Percentiles rank a stretch among this genome's conserved stretches.
Conservation (phyloP, 495 filamentous ascomycete species). For the Sporormia fimetaria region DNA sequence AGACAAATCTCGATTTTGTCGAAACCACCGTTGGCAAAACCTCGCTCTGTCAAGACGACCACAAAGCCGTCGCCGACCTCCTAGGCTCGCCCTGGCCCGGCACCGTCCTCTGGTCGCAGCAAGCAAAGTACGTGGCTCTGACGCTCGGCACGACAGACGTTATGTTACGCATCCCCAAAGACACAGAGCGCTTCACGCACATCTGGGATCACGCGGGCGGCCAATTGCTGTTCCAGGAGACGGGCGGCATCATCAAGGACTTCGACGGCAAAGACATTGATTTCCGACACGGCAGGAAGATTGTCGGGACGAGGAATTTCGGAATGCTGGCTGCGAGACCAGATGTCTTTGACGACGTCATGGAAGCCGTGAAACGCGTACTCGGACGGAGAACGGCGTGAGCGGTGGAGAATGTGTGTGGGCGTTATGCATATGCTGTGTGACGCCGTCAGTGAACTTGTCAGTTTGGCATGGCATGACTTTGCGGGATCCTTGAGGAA, state of each 20-base stretch:
- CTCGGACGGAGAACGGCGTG: slow-evolving; percentile 7
- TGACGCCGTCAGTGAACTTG: too few species aligned
- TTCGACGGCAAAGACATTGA: slow-evolving; percentile 38
- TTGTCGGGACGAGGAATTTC: slow-evolving; percentile 14
- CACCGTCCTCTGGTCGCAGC: slow-evolving; percentile 51
- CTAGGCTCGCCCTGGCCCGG: slow-evolving; percentile 41
- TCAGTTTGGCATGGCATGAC: too few species aligned
- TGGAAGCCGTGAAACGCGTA: slow-evolving; percentile 10
- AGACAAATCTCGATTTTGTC: slow-evolving; percentile 39
- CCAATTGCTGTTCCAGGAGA: slow-evolving; percentile 54
- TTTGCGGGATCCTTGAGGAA: too few species aligned
- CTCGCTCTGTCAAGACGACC: slow-evolving; percentile 36
- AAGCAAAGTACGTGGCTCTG: slow-evolving; percentile 52
- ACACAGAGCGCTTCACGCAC: slow-evolving; percentile 19
- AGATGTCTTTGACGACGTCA: slow-evolving; percentile 5
- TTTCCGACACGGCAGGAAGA: slow-evolving; percentile 26
- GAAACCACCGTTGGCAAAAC: slow-evolving; percentile 34
- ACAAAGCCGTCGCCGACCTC: slow-evolving; percentile 39
- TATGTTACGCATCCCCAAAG: slow-evolving; percentile 49
- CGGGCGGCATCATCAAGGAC: slow-evolving; percentile 53
- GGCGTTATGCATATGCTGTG: slow-evolving; percentile 1
- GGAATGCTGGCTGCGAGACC: slow-evolving; percentile 17
- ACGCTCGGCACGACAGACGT: slow-evolving; percentile 49
- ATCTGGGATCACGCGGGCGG: slow-evolving; percentile 65
- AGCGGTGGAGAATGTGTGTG: background rate